Percentiles rank a stretch among this genome's conserved stretches.
These are phyloP conservation scores for Gossypium rotundifolium DNA, from an alignment of 345 rosid species.

Conservation along the genomic window DNA sequence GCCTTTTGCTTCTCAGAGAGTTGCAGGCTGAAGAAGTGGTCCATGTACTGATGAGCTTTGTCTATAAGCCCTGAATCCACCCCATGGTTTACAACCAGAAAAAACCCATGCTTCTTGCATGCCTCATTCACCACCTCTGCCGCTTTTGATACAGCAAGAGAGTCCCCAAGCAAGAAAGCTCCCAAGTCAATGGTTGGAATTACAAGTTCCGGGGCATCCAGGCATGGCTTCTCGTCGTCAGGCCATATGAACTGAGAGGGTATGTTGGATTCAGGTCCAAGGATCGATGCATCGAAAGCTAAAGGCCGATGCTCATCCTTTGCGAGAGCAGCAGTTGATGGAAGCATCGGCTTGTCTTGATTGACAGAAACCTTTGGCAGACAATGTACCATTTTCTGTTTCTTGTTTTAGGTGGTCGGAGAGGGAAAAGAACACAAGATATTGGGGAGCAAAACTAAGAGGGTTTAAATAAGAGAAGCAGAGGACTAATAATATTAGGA, in stretches of 20 bases:
- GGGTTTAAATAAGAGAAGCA: constrained; percentile 5
- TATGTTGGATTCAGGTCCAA: constrained; percentile 40
- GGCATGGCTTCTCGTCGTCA: constrained; percentile 62
- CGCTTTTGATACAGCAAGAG: constrained; percentile 33
- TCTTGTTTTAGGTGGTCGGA: neutral
- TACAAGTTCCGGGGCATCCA: constrained; percentile 37
- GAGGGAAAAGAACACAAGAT: neutral
- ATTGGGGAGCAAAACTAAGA: neutral
- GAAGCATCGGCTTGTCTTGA: constrained; percentile 7
- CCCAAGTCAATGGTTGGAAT: constrained; percentile 64
- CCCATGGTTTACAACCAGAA: constrained; percentile 69
- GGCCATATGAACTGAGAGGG: constrained; percentile 87
- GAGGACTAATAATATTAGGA: neutral
- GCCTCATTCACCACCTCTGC: constrained; percentile 52
- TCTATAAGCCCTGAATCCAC: constrained; percentile 42
- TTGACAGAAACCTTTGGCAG: neutral
- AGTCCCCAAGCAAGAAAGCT: constrained; percentile 49
- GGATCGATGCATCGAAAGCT: constrained; percentile 54
- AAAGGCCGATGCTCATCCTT: neutral
- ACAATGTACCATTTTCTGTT: neutral
- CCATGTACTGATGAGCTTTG: constrained; percentile 45
- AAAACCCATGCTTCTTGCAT: constrained; percentile 74
- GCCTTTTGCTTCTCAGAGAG: constrained; percentile 55
- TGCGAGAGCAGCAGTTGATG: neutral
- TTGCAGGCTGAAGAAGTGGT: constrained; percentile 50